phyloP scores from a whole-genome alignment of 352 stramenopile genomes.

The Phytophthora uliginosa region DNA sequence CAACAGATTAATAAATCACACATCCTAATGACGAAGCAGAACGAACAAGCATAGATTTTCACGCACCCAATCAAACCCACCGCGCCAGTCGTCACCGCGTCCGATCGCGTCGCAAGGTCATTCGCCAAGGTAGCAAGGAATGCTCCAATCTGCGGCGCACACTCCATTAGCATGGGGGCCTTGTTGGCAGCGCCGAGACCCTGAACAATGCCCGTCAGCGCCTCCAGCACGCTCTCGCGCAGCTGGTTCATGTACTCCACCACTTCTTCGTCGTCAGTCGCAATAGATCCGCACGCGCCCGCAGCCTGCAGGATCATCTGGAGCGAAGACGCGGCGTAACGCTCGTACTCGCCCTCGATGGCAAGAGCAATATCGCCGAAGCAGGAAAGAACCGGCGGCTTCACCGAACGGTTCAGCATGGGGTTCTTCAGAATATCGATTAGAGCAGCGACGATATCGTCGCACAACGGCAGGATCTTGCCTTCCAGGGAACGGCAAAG shows the following conservation, averaged over 20 bases:
- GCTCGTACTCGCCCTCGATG: slow-evolving; percentile 94
- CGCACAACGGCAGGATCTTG: slow-evolving; percentile 94
- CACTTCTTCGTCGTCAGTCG: slow-evolving; percentile 97
- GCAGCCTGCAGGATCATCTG: slow-evolving; percentile 91
- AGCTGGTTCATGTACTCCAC: slow-evolving; percentile 98
- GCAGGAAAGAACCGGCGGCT: slow-evolving; percentile 96
- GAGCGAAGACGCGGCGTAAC: slow-evolving; percentile 85
- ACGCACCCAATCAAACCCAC: slow-evolving; percentile 92
- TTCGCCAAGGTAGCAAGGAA: slow-evolving; percentile 92
- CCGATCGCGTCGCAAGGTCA: slow-evolving; percentile 84
- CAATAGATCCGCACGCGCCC: slow-evolving; percentile 85
- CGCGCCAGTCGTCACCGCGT: slow-evolving; percentile 93
- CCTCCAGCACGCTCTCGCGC: slow-evolving; percentile 96
- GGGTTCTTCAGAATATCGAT: slow-evolving; percentile 97
- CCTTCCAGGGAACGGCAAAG: slow-evolving; percentile 94
- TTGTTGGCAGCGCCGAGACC: slow-evolving; percentile 94
- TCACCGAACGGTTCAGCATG: slow-evolving; percentile 95
- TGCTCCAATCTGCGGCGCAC: slow-evolving; percentile 85
- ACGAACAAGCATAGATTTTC: not conserved
- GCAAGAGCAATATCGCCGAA: slow-evolving; percentile 98
- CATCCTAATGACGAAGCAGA: not conserved
- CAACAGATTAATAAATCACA: slow-evolving; percentile 19
- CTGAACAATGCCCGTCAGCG: slow-evolving; percentile 97
- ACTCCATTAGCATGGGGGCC: slow-evolving; percentile 85
- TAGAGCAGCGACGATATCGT: slow-evolving; percentile 95